Evolutionary conservation across 331 rosid species (phyloP).

Genomic region (Arachis monticola): DNA sequence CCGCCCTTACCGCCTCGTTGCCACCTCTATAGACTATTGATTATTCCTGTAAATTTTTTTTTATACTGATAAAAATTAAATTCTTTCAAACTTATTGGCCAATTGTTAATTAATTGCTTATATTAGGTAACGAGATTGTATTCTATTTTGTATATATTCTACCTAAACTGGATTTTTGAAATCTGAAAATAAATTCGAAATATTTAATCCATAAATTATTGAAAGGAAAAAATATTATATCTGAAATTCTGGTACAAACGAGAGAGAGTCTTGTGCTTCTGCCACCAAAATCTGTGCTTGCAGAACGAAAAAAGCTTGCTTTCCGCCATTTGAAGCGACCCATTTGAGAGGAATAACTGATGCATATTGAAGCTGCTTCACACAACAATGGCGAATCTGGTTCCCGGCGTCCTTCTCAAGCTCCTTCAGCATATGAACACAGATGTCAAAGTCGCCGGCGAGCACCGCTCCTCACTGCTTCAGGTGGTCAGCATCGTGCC

Average conservation of each 20-base stretch:
- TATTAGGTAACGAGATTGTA: too few relatives aligned
- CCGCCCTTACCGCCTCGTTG: too few relatives aligned
- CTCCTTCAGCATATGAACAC: conserved; percentile 94
- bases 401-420: conserved; percentile 85
- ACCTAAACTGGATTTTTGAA: conserved; percentile 21
- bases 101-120: too few relatives aligned
- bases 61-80: too few relatives aligned
- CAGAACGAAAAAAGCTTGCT: background rate
- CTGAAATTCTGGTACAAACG: background rate
- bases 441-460: conserved; percentile 86
- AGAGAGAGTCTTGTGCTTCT: background rate
- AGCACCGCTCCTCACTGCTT: conserved; percentile 81
- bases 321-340: conserved; percentile 17
- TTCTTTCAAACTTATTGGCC: too few relatives aligned
- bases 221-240: background rate
- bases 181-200: conserved; percentile 12
- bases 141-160: background rate
- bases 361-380: conserved; percentile 56
- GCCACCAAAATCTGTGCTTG: background rate
- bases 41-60: too few relatives aligned
- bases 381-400: conserved; percentile 83
- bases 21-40: too few relatives aligned
- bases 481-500: conserved; percentile 96
- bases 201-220: too few relatives aligned
- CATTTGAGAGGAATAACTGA: conserved; percentile 33